Percentiles rank a stretch among this genome's conserved stretches.
Conservation (phyloP, 139 green algal genomes). For the Chlamydomonas incerta region DNA sequence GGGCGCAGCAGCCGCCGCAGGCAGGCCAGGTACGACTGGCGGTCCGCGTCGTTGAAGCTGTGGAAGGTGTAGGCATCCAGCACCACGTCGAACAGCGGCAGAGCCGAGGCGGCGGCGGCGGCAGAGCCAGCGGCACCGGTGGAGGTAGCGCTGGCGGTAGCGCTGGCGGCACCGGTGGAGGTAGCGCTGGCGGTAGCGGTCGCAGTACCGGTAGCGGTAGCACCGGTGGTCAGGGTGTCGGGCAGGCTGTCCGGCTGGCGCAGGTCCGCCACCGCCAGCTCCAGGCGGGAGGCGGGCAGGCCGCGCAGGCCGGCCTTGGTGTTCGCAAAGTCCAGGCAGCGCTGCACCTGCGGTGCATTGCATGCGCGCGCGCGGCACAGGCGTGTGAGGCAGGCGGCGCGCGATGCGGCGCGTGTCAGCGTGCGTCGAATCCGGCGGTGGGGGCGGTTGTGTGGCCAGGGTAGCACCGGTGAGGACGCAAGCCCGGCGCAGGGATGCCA, state of each 20-base stretch:
- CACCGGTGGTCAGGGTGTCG: background rate
- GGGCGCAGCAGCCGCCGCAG: constrained; percentile 15
- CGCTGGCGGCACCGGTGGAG: too few species aligned
- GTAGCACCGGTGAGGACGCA: too few species aligned
- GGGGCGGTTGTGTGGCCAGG: too few species aligned
- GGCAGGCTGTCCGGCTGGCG: background rate
- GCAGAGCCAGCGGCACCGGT: too few species aligned
- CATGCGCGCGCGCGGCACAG: too few species aligned
- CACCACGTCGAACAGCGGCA: background rate
- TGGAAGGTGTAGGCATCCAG: constrained; percentile 21
- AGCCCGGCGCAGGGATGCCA: too few species aligned
- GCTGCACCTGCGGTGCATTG: constrained; percentile 24
- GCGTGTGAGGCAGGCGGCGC: too few species aligned
- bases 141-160: too few species aligned
- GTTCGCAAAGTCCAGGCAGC: constrained; percentile 25
- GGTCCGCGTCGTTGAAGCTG: background rate
- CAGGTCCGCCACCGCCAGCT: constrained; percentile 11
- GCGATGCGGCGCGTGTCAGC: too few species aligned
- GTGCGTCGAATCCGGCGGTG: too few species aligned
- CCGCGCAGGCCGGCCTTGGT: constrained; percentile 4
- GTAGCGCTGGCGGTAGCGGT: too few species aligned
- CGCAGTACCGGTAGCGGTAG: too few species aligned
- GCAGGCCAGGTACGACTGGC: background rate
- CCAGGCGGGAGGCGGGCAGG: constrained; percentile 2
- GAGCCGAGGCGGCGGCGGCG: background rate